phyloP scores from a whole-genome alignment of 108 stramenopile species.

The Asterionellopsis glacialis region DNA sequence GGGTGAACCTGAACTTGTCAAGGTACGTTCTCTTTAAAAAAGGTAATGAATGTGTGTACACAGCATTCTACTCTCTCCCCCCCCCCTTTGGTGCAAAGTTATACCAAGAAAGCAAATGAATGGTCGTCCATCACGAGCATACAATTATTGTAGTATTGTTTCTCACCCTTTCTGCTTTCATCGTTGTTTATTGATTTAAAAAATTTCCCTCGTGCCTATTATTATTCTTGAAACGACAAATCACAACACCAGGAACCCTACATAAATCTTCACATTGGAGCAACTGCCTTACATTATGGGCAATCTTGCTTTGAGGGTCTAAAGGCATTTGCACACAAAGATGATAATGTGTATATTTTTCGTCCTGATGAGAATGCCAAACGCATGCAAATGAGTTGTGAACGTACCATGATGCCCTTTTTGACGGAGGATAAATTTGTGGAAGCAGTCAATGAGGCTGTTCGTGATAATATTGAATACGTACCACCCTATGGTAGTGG shows the following conservation, averaged over 20 bases:
- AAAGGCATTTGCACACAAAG: slow-evolving; percentile 93
- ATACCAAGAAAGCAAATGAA: neutral
- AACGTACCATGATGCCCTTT: slow-evolving; percentile 90
- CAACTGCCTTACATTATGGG: slow-evolving; percentile 97
- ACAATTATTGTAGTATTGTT: neutral
- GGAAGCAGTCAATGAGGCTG: slow-evolving; percentile 84
- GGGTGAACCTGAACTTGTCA: slow-evolving; percentile 66
- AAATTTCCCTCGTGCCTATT: too few species aligned
- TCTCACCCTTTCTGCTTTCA: neutral
- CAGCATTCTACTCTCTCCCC: neutral
- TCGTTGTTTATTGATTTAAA: neutral
- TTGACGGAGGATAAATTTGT: slow-evolving; percentile 84
- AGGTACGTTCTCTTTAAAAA: too few species aligned
- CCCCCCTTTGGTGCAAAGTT: too few species aligned
- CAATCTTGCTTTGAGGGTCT: slow-evolving; percentile 98
- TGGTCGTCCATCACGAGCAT: neutral
- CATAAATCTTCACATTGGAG: slow-evolving; percentile 91
- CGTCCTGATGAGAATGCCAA: slow-evolving; percentile 96
- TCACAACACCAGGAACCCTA: slow-evolving; percentile 60
- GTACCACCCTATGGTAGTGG: slow-evolving; percentile 95
- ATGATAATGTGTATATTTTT: slow-evolving; percentile 92
- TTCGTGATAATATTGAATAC: slow-evolving; percentile 91
- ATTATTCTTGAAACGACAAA: neutral
- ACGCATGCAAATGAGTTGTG: slow-evolving; percentile 68
- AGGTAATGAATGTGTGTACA: neutral